Evolutionary conservation across 2,329 filamentous ascomycete genomes (phyloP), one percentile per base, ranked within the genome.

Genomic region (Beauveria varroae): DNA sequence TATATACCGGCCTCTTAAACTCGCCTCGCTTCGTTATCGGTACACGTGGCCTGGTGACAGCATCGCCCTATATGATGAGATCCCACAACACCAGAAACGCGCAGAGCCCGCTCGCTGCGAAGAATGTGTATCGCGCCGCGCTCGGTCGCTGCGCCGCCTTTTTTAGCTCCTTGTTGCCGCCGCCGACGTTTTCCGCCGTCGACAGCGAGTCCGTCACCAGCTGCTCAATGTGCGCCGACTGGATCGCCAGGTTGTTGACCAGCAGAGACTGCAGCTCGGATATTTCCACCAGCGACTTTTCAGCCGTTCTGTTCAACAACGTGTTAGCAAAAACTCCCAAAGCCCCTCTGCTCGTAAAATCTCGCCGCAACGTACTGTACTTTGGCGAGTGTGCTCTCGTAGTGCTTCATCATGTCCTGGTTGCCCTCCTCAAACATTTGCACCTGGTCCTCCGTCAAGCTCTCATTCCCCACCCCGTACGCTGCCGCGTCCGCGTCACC

Each of bases 361-460:
- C 9, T 24, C 54, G 18, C 16, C 82, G 16, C 9, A 54, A 61
- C 89, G 60, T 83, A 96, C 90, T 89, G 90, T 66, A 98, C 91
- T 81, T 98, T 95, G 73, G 93, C 89, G 72, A 98, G 78, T n/a
- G 90, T 92, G 75, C 89, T 91, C 74, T 97, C 91, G 74, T 96
- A 96, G 74, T 96, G 90, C 73, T 89, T 90, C 67, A 98, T 81
- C 87, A 99, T 92, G 65, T 91, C 87, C 73, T 92, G 87, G 71
- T 98, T 97, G 71, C 96, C 93, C 74, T 91, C 85, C 67, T 93
- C 93, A 76, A 99, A 98, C 71, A 96, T 84, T 73, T 97, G 93
- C 57, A 95, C 78, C 74, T 98, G 93, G 71, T 97, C 92, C 24
- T 86, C 81, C 20, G 89, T 91, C 64, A 97, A 78, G 64, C 86